Evolutionary conservation across 1,284 basidiomycete species (phyloP).

Genomic region (Apiotrichum laibachii): DNA sequence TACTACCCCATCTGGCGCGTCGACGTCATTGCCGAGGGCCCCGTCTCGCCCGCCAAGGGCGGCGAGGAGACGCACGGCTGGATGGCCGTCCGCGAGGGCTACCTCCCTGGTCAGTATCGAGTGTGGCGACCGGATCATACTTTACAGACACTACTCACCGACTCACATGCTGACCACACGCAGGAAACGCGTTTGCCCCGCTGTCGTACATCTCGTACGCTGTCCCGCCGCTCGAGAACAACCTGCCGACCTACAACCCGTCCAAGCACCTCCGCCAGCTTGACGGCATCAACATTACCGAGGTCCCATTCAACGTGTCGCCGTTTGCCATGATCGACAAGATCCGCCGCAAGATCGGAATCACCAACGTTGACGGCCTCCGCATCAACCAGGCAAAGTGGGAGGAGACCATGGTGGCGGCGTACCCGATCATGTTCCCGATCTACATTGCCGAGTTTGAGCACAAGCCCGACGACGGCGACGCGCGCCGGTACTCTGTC

Average conservation of each 20-base stretch:
- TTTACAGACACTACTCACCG: not conserved
- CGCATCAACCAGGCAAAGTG: conserved; percentile 31
- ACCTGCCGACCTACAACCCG: conserved; percentile 38
- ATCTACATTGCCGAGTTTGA: conserved; percentile 49
- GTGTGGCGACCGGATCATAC: conserved; percentile 2
- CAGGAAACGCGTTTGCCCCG: conserved; percentile 49
- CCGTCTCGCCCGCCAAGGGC: conserved; percentile 16
- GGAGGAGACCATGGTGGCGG: conserved; percentile 43
- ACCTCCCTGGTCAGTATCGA: conserved; percentile 42
- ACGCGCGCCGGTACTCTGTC: conserved; percentile 29
- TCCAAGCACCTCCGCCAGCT: conserved; percentile 56
- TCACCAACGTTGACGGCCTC: conserved; percentile 22
- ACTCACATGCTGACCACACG: not conserved
- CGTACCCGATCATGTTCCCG: conserved; percentile 50
- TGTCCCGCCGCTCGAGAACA: conserved; percentile 33
- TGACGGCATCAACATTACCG: conserved; percentile 63
- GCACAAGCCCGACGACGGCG: conserved; percentile 24
- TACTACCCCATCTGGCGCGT: conserved; percentile 45
- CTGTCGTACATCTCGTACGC: conserved; percentile 47
- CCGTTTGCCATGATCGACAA: conserved; percentile 36
- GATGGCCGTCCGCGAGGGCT: conserved; percentile 35
- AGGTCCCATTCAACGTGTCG: conserved; percentile 56
- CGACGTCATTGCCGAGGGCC: conserved; percentile 37
- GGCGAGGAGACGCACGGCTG: conserved; percentile 21
- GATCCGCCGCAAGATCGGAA: conserved; percentile 29